Evolutionary conservation across 176 grass and related monocot genomes (phyloP), one percentile per base, ranked within the genome.

Genomic region (Zoysia pacifica): DNA sequence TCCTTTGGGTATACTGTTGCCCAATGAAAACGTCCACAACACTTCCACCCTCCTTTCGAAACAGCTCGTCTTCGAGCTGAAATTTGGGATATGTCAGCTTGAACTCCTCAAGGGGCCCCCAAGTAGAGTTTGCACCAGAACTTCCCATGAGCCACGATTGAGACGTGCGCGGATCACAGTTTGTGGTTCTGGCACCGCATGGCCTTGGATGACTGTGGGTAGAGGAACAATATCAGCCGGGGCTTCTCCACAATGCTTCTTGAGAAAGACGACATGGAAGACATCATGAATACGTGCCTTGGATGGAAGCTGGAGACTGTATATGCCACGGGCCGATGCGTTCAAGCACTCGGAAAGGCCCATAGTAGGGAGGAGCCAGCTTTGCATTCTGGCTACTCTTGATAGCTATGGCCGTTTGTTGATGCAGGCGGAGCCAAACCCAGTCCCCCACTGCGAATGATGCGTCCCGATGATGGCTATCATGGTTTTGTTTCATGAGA

Each of bases 171-270:
- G 0, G 2, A 5, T 13, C 2, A 16, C 13, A 1, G 12, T 52
- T 12, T 12, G 2, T 11, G 39, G 39, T 1, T 11, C 2, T 0
- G 39, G 39, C 1, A 43, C 12, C 1, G 40, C 39, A 1, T 6
- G 1, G 0, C 64, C 64, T 8, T 43, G 4, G 1, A 15, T 0
- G 0, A 18, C 1, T 0, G 3, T 2, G 0, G 39, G 35, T 5
- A 16, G 2, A 1, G 64, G 1, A 1, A 9, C 1, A 18, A 52
- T 6, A 2, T 12, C 12, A 14, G 1, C 12, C 12, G 64, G 39
- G 0, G 13, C 1, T 3, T 39, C 4, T 0, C 15, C 41, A 3
- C n/a, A 14, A 16, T 18, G 16, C 5, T 42, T 38, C 41, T 68
- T 68, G 0, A 68, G 65, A 0, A 68, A 5, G 0, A 1, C 41